These are phyloP conservation scores for Wallacemonas collosoma DNA, from an alignment of 208 protist species.

Conservation along the genomic window DNA sequence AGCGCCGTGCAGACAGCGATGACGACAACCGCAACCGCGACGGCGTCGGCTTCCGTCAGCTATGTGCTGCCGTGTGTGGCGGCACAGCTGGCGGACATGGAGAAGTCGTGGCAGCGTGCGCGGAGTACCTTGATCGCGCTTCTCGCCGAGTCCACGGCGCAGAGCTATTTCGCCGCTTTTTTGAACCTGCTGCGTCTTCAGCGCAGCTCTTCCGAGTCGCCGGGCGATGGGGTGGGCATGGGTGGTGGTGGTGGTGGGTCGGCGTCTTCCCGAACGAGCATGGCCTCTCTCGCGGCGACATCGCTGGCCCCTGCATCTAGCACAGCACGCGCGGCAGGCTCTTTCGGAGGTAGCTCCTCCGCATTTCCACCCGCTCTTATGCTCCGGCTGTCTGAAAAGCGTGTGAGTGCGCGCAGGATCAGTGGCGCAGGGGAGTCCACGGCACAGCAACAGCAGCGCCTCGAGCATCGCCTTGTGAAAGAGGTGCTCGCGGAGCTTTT, in stretches of 20 bases:
- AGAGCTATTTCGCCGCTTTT: neutral
- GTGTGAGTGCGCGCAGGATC: neutral
- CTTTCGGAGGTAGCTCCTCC: neutral
- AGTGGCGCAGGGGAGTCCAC: too few species aligned
- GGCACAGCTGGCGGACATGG: neutral
- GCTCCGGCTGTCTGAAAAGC: neutral
- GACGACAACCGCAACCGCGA: neutral
- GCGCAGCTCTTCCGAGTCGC: neutral
- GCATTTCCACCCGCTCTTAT: conserved; percentile 4
- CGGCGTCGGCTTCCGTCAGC: neutral
- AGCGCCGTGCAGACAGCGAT: neutral
- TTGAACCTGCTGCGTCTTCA: neutral
- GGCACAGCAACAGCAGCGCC: neutral
- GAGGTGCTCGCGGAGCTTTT: conserved; percentile 36
- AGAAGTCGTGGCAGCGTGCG: neutral
- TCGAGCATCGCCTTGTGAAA: conserved; percentile 16
- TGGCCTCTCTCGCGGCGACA: too few species aligned
- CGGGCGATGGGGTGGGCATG: neutral
- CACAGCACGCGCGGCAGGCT: too few species aligned
- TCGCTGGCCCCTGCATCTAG: too few species aligned
- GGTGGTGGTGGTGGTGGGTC: too few species aligned
- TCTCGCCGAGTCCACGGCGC: neutral
- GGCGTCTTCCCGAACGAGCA: too few species aligned
- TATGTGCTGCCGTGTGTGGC: neutral
- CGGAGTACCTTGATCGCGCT: neutral